Percentiles rank a stretch among this genome's conserved stretches.
Conservation (phyloP, 108 stramenopile species). For the Cyclostephanos tholiformis region DNA sequence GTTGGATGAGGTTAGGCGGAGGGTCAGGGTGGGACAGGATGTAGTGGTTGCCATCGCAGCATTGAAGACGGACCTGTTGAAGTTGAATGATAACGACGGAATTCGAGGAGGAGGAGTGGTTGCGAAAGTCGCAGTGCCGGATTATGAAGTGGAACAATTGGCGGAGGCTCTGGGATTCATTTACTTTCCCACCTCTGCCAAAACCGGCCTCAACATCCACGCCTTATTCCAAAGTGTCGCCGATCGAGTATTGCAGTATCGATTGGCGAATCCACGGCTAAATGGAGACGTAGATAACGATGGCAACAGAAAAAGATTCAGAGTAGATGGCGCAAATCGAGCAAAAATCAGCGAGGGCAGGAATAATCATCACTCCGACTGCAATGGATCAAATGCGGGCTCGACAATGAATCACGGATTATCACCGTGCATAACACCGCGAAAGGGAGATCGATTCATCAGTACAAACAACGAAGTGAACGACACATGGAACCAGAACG, state of each 20-base stretch:
- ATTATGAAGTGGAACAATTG: constrained; percentile 59
- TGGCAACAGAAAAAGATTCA: not conserved
- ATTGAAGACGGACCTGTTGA: constrained; percentile 70
- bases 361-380: not conserved
- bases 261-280: constrained; percentile 3
- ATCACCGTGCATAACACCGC: no score
- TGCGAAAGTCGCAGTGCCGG: constrained; percentile 51
- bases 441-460: not conserved
- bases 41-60: constrained; percentile 78
- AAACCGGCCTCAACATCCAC: constrained; percentile 60
- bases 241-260: constrained; percentile 54
- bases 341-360: not conserved
- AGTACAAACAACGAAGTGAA: not conserved
- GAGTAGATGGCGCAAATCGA: not conserved
- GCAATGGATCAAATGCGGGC: no score
- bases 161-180: constrained; percentile 64
- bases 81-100: constrained; percentile 13
- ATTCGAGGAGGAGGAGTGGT: constrained; percentile 45
- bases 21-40: constrained; percentile 32
- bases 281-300: not conserved
- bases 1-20: constrained; percentile 63
- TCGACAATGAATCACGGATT: no score
- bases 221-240: constrained; percentile 68
- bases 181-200: constrained; percentile 74
- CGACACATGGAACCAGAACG: not conserved